These are phyloP conservation scores for Leonotis leonurus DNA, from an alignment of 257 asterid species.

Conservation along the genomic window DNA sequence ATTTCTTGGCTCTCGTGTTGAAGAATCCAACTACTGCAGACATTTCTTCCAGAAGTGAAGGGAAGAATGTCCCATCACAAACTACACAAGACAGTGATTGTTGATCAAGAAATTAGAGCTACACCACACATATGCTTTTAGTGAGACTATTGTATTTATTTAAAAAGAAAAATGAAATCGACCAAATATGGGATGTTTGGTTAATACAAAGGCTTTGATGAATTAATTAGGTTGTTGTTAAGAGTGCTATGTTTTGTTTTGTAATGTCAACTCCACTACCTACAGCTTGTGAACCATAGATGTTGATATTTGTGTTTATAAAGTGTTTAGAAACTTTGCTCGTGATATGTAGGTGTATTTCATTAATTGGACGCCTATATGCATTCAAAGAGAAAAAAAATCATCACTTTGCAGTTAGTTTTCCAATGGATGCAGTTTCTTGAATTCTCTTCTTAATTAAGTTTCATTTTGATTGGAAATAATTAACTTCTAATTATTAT, in stretches of 20 bases:
- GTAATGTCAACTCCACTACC: background rate
- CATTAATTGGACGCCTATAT: background rate
- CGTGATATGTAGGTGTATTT: background rate
- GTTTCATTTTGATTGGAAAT: background rate
- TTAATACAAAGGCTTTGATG: background rate
- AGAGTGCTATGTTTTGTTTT: background rate
- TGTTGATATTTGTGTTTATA: background rate
- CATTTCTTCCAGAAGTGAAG: slow-evolving; percentile 81
- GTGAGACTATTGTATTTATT: too few relatives aligned
- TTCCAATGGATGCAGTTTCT: background rate
- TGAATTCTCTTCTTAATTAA: background rate
- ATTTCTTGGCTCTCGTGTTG: slow-evolving; percentile 57
- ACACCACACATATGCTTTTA: too few relatives aligned
- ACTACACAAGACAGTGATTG: slow-evolving; percentile 32
- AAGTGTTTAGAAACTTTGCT: background rate
- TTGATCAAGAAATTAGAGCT: slow-evolving; percentile 7
- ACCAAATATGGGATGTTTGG: too few relatives aligned
- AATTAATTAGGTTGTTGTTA: background rate
- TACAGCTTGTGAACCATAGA: background rate
- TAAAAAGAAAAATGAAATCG: too few relatives aligned
- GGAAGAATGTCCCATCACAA: slow-evolving; percentile 91
- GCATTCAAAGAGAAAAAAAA: too few relatives aligned
- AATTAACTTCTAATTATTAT: background rate
- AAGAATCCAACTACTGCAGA: slow-evolving; percentile 81
- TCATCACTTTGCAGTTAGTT: background rate